Conservation (phyloP, 139 green algal species). For the Gonium pectorale region DNA sequence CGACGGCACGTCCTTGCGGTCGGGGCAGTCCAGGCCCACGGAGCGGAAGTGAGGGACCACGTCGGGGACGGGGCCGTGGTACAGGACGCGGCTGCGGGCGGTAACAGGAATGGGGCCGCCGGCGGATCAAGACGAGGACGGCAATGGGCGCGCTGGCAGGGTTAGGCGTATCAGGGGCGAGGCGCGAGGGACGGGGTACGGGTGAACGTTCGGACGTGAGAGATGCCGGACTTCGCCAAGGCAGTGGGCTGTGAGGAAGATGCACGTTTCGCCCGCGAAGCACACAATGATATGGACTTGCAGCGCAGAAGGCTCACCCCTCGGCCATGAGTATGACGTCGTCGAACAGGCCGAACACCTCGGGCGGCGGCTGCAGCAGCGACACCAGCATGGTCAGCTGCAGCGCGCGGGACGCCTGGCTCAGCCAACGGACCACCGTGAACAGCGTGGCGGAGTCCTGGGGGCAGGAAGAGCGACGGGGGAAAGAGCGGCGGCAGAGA, state of each 20-base stretch:
- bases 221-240: no score
- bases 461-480: not conserved
- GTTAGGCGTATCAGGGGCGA: no score
- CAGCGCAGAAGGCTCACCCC: conserved; percentile 50
- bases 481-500: not conserved
- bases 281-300: no score
- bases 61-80: conserved; percentile 57
- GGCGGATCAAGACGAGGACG: no score
- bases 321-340: conserved; percentile 72
- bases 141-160: no score
- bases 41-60: conserved; percentile 65
- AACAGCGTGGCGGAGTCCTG: conserved; percentile 45
- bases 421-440: conserved; percentile 40
- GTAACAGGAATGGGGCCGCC: no score
- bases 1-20: conserved; percentile 74
- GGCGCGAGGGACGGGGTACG: no score
- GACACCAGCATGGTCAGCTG: conserved; percentile 71
- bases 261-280: no score
- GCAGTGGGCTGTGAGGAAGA: no score
- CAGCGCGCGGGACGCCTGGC: not conserved
- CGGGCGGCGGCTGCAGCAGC: conserved; percentile 90
- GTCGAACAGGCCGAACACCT: conserved; percentile 78
- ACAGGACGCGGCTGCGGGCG: conserved; percentile 56
- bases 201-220: no score
- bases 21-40: conserved; percentile 72